A percentile compares a stretch with the other conserved stretches of the same genome.
Evolutionary conservation across 2,329 filamentous ascomycete species (phyloP).

Genomic region (Cytospora schulzeri): DNA sequence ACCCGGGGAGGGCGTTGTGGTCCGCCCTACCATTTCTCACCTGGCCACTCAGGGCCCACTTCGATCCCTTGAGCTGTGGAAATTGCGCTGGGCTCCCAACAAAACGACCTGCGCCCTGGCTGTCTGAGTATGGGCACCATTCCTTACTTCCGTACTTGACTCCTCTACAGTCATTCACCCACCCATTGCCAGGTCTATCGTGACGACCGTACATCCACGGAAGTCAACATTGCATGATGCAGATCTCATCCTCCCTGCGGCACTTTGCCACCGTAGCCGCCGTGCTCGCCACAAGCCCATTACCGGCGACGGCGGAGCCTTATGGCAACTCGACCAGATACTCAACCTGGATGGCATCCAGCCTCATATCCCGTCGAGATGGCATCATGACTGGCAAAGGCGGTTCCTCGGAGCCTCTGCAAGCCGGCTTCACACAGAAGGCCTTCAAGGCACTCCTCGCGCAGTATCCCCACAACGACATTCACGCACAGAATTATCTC

Average conservation of each 20-base stretch:
- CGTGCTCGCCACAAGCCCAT: constrained; percentile 23
- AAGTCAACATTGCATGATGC: not conserved
- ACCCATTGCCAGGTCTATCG: not conserved
- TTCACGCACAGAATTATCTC: constrained; percentile 32
- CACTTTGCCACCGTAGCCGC: constrained; percentile 26
- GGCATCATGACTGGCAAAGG: constrained; percentile 37
- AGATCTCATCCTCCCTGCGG: not conserved
- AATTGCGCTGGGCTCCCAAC: not conserved
- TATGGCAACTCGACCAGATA: constrained; percentile 14
- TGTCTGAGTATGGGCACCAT: not conserved
- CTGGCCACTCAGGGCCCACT: not conserved
- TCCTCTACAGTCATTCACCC: not conserved
- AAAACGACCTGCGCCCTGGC: not conserved
- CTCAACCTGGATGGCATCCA: constrained; percentile 37
- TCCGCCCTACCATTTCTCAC: not conserved
- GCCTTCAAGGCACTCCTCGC: constrained; percentile 34
- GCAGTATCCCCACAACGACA: constrained; percentile 31
- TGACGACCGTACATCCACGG: not conserved
- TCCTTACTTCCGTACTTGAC: not conserved
- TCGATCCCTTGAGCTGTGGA: not conserved
- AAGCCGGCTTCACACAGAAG: constrained; percentile 39
- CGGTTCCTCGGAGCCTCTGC: constrained; percentile 35
- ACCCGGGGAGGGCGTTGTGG: too few relatives aligned
- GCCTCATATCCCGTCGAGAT: constrained; percentile 38
- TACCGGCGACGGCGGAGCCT: constrained; percentile 13